Evolutionary conservation across 805 yeast species (phyloP), one percentile per base, ranked within the genome.

Genomic region (Phaffomyces antillensis): DNA sequence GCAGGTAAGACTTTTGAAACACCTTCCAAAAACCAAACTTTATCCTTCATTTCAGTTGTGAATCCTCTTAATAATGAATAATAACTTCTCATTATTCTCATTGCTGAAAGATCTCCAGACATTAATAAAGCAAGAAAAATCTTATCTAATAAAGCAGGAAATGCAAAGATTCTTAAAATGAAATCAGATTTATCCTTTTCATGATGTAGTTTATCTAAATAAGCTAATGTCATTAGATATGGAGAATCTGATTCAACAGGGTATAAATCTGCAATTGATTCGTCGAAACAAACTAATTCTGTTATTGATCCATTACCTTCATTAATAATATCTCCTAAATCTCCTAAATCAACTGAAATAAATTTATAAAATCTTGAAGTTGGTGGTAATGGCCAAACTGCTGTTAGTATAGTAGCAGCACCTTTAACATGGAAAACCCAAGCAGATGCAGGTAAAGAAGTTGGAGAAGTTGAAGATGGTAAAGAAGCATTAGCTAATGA

Each of bases 381-480:
- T 39, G 79, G 81, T 39, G 82, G 81, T 41, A 89, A 68, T 5
- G 96, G 96, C 89, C 96, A 88, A n/a, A 90, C 96, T 1, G 96
- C 96, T 2, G 96, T 86, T 41, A 91, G 70, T 43, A 91, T 91
- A 0, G 97, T 90, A 7, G 96, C 96, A 0, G 97, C 96, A 30
- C 97, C 98, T 55, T 93, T 86, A 12, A 91, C 96, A 58, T 91
- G 97, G 70, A 87, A 93, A 45, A 91, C 81, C 98, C 98, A 91
- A 0, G 97, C 96, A 4, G 93, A 81, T 3, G 97, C 90, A 1
- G 96, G 95, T 46, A 89, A 64, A 3, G 89, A 81, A 7, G 71
- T 64, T 15, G 63, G 59, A 5, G 64, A 59, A 3, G 60, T 45
- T 4, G 61, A 44, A 0, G 59, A 43, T 8, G 66, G 65, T 26